Conservation (phyloP, 179 eudicot genomes). For the Silene coronaria region DNA sequence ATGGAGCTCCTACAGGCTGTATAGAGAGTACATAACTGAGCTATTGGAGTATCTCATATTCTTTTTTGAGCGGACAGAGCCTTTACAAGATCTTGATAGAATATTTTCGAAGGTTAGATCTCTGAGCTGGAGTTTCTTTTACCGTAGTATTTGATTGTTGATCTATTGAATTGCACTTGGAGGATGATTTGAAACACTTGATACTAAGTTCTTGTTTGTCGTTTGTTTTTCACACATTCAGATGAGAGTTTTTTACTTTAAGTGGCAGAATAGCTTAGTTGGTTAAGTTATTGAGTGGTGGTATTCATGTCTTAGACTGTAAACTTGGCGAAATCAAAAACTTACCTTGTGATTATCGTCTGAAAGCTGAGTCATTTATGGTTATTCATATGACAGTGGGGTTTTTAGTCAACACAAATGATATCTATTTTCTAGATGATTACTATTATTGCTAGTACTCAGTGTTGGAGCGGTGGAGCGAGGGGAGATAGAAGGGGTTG, state of each 20-base stretch:
- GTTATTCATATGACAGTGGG: neutral
- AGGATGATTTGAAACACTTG: neutral
- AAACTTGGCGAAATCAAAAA: neutral
- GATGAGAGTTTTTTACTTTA: neutral
- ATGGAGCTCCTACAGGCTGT: constrained; percentile 52
- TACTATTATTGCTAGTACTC: neutral
- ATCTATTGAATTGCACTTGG: neutral
- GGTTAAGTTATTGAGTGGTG: neutral
- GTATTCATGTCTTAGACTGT: neutral
- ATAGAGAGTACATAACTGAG: constrained; percentile 66
- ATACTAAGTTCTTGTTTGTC: neutral
- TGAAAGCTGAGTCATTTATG: neutral
- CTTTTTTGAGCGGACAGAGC: constrained; percentile 86
- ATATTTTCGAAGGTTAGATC: constrained; percentile 75
- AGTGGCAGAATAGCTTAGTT: neutral
- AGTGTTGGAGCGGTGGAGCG: too few species aligned
- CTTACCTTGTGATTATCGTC: too few species aligned
- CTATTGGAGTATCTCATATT: constrained; percentile 67
- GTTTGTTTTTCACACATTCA: neutral
- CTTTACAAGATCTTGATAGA: constrained; percentile 89
- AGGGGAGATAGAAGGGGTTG: too few species aligned
- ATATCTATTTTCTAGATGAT: neutral
- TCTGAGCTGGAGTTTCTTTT: neutral
- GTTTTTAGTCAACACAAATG: neutral
- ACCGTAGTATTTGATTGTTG: neutral